phyloP scores from a whole-genome alignment of 2,329 filamentous ascomycete genomes.

The Colletotrichum magnum region DNA sequence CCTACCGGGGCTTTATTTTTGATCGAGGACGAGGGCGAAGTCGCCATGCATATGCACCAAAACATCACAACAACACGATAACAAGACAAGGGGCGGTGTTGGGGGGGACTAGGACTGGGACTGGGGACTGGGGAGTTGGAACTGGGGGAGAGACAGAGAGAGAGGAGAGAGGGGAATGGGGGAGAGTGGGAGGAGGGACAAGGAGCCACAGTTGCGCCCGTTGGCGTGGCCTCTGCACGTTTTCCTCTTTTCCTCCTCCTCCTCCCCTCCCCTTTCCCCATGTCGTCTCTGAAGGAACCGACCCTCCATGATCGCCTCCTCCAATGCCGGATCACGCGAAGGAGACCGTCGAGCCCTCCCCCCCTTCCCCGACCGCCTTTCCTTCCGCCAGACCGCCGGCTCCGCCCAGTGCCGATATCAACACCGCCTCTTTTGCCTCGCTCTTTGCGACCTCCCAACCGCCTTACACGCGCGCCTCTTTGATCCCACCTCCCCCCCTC shows the following conservation, averaged over 20 bases:
- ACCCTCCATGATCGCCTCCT: conserved; percentile 18
- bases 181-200: neutral
- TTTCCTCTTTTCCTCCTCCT: conserved; percentile 20
- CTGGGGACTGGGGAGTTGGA: too few species aligned
- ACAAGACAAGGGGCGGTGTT: neutral
- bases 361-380: conserved; percentile 3
- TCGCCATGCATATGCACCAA: conserved; percentile 29
- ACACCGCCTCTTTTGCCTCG: neutral
- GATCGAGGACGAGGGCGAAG: conserved; percentile 13
- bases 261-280: conserved; percentile 1
- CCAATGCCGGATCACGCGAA: conserved; percentile 22
- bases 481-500: neutral
- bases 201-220: conserved; percentile 30
- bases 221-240: conserved; percentile 11
- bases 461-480: conserved; percentile 38
- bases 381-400: conserved; percentile 10
- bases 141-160: too few species aligned
- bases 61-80: neutral
- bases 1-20: neutral
- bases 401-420: conserved; percentile 22
- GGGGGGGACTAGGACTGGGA: neutral
- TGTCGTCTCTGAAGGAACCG: conserved; percentile 11
- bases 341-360: neutral
- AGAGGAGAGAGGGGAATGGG: too few species aligned
- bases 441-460: conserved; percentile 13